These are phyloP conservation scores for Diplodia scrobiculata DNA, from an alignment of 2,329 filamentous ascomycete genomes.

Conservation along the genomic window DNA sequence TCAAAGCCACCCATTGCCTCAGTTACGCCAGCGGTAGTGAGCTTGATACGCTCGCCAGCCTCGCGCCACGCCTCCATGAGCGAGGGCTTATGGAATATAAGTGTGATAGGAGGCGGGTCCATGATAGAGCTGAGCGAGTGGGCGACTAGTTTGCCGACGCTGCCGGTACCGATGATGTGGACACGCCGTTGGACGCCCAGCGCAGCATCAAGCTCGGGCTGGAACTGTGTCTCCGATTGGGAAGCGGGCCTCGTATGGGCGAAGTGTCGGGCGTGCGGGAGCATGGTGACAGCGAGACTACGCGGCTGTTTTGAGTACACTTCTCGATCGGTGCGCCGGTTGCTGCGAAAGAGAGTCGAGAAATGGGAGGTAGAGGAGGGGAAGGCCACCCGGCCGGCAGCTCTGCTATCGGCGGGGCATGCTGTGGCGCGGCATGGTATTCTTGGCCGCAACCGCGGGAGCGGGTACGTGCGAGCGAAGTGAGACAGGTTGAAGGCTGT, in stretches of 20 bases:
- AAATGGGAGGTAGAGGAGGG: not conserved
- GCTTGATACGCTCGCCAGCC: slow-evolving; percentile 48
- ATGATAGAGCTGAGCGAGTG: slow-evolving; percentile 66
- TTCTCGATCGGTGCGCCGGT: not conserved
- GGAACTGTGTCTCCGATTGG: not conserved
- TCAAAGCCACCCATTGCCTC: slow-evolving; percentile 49
- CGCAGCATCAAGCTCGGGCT: not conserved
- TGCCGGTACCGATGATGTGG: slow-evolving; percentile 78
- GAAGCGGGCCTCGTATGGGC: not conserved
- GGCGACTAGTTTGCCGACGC: slow-evolving; percentile 77
- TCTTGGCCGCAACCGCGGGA: slow-evolving; percentile 52
- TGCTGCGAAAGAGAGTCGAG: not conserved
- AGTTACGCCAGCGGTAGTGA: slow-evolving; percentile 51
- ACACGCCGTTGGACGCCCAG: slow-evolving; percentile 50
- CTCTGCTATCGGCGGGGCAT: slow-evolving; percentile 50
- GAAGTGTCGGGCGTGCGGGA: not conserved
- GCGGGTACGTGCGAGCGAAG: slow-evolving; percentile 40
- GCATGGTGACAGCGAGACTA: not conserved
- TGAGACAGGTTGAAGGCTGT: slow-evolving; percentile 49
- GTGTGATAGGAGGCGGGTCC: slow-evolving; percentile 70
- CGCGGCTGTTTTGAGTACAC: too few species aligned
- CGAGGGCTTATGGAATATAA: slow-evolving; percentile 68
- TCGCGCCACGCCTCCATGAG: slow-evolving; percentile 53
- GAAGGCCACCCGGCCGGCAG: slow-evolving; percentile 49
- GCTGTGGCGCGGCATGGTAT: slow-evolving; percentile 44